Evolutionary conservation across 2,329 filamentous ascomycete genomes (phyloP), one percentile per base, ranked within the genome.

Genomic region (Cordyceps militaris): DNA sequence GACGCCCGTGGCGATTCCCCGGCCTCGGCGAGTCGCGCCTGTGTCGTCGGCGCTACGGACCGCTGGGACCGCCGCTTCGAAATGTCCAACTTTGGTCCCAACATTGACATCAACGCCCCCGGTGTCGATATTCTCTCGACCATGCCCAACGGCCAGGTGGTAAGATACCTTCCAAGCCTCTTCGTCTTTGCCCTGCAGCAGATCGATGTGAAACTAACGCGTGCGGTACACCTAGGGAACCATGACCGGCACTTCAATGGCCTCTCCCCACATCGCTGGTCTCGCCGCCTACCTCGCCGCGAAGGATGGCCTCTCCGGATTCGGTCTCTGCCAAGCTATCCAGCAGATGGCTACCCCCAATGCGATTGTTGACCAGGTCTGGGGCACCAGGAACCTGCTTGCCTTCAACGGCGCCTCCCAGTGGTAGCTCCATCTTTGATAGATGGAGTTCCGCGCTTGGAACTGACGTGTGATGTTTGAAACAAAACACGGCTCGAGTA

Each of bases 41-140:
- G 80, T 67, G 77, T 76, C 36, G 77, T 81, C 53, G 79, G 77
- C 59, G 78, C 76, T 57, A 74, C 79, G 58, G 74, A 76, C 62
- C 61, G 65, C 40, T 74, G 63, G 46, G 78, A 81, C 62, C 50
- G 34, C 56, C 71, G 69, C 43, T 76, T 77, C 24, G 64, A 63
- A 59, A 79, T 79, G 67, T 76, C 73, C 72, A 81, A 81, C 72
- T 80, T 77, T 59, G 78, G 78, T 38, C 11, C 58, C 3, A 56
- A 64, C 24, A 75, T 81, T 54, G 76, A 78, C 64, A 67, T 80
- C 59, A 79, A 75, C 57, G 78, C 73, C 6, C 77, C 78, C 14
- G 78, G 77, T 46, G 75, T 79, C 58, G 62, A 74, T 57, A 73
- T 80, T 26, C 64, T 73, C 1, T 78, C 74, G 5, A 62, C 76